Evolutionary conservation across 441 rosid species (phyloP), one percentile per base, ranked within the genome.

Genomic region (Jatropha multifida): DNA sequence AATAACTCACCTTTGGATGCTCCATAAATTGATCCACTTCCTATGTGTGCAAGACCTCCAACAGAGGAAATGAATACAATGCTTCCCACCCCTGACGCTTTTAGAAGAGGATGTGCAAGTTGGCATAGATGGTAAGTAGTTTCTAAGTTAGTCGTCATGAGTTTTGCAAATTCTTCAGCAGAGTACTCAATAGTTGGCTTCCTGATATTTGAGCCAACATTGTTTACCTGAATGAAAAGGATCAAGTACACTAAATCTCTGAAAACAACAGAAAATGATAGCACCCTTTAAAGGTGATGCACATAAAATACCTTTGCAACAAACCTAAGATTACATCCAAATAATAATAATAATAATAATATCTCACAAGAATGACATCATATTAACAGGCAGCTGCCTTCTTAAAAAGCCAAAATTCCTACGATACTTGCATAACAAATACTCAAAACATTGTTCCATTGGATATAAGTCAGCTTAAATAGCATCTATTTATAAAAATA

Each of bases 21-120:
- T 73, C 82, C 92, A 65, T 93, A 94, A 79, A 94, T 70, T 63
- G 96, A 88, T 58, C 97, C 96, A 48, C 77, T 87, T 15, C 87
- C 81, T 68, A 90, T 0, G 83, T 83, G 81, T 55, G 76, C 32
- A 5, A 87, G 42, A 32, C 96, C 97, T 26, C 76, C 92, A 32
- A 94, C 96, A 48, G 98, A 94, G 67, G 99, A 93, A 71, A 89
- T 88, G 87, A 90, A 93, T 52, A 94, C 92, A 74, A 90, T 82
- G 83, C 84, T 88, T 61, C 96, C 98, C 0, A 40, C 81, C 18
- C 94, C 92, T 41, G 97, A 92, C 52, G 90, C 88, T 83, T 95
- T 95, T n/a, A 95, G 69, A 80, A 93, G 91, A 66, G 96, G 98
- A 79, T 95, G 87, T 11, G 89, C 86, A 56, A 95, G 81, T 86